phyloP scores from a whole-genome alignment of 768 basidiomycete species.

The Agrocybe pediades region DNA sequence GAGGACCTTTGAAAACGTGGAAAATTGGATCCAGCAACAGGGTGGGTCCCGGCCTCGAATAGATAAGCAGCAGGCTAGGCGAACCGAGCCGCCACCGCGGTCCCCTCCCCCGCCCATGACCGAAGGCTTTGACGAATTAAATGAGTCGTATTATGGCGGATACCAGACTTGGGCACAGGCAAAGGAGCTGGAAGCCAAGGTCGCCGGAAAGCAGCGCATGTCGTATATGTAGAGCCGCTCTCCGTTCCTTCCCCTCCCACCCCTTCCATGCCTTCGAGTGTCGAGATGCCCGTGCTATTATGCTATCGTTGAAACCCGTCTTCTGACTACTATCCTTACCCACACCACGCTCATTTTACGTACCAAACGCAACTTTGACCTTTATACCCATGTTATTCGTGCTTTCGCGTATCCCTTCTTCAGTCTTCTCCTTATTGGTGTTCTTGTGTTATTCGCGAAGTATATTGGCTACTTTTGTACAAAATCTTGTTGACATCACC shows the following conservation, averaged over 20 bases:
- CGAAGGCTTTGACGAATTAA: conserved; percentile 9
- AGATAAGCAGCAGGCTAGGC: not conserved
- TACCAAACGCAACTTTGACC: not conserved
- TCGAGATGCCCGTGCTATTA: too few species aligned
- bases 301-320: not conserved
- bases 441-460: not conserved
- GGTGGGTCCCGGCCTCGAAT: conserved; percentile 6
- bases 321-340: not conserved
- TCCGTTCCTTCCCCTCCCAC: too few species aligned
- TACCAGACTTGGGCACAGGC: conserved; percentile 22
- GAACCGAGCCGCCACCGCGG: not conserved
- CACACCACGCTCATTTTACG: not conserved
- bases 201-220: conserved; percentile 10
- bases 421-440: not conserved
- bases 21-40: not conserved
- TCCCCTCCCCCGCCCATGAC: not conserved
- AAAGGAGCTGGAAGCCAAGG: conserved; percentile 19
- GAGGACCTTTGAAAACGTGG: not conserved
- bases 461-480: not conserved
- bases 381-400: not conserved
- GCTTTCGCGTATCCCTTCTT: not conserved
- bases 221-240: conserved; percentile 22
- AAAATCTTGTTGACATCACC: too few species aligned
- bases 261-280: not conserved
- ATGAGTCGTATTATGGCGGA: conserved; percentile 17